phyloP scores from a whole-genome alignment of 768 basidiomycete species.

The Suillus brevipes region DNA sequence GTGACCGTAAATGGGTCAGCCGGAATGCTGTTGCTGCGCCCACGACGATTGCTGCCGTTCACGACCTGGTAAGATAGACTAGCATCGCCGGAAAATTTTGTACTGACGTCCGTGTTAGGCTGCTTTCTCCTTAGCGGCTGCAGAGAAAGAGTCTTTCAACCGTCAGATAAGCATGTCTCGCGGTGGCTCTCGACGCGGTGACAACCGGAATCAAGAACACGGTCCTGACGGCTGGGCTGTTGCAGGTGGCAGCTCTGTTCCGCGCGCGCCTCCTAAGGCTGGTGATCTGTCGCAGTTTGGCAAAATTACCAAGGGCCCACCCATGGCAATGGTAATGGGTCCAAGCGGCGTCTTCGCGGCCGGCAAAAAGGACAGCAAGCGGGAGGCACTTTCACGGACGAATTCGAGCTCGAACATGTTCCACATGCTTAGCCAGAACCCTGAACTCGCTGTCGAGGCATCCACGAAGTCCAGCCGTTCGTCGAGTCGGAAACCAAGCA shows the following conservation, averaged over 20 bases:
- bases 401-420: constrained; percentile 86
- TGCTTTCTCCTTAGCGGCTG: no score
- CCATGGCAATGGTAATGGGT: constrained; percentile 72
- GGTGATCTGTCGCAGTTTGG: constrained; percentile 89
- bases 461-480: constrained; percentile 53
- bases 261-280: constrained; percentile 71
- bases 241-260: constrained; percentile 38
- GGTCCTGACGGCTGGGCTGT: constrained; percentile 87
- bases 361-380: constrained; percentile 67
- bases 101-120: constrained; percentile 45
- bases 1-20: constrained; percentile 72
- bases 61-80: constrained; percentile 54
- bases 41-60: constrained; percentile 85
- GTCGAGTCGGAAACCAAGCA: constrained; percentile 50
- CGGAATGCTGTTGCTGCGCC: constrained; percentile 74
- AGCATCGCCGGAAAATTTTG: constrained; percentile 1
- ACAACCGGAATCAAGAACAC: constrained; percentile 60
- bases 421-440: constrained; percentile 71
- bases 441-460: constrained; percentile 56
- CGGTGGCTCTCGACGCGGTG: constrained; percentile 64
- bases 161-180: constrained; percentile 82
- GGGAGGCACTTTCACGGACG: constrained; percentile 77
- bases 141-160: constrained; percentile 58
- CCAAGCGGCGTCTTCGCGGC: constrained; percentile 82
- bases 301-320: constrained; percentile 72